A percentile compares a stretch with the other conserved stretches of the same genome.
phyloP scores from a whole-genome alignment of 164 flowering plant species.

The Chloranthus sessilifolius region DNA sequence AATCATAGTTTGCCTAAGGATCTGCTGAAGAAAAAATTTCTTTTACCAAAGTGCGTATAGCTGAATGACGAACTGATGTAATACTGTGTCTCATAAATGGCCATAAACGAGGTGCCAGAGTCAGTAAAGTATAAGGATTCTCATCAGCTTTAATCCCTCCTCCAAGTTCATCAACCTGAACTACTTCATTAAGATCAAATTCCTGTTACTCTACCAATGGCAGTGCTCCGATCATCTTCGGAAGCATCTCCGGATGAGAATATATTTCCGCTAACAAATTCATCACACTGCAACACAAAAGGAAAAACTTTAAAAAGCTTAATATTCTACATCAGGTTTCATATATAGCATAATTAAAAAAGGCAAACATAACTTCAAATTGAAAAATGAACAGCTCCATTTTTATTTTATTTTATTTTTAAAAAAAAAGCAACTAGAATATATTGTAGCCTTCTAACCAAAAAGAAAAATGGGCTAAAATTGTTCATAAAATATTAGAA shows the following conservation, averaged over 20 bases:
- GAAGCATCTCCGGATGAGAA: slow-evolving; percentile 86
- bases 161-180: slow-evolving; percentile 34
- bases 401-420: no score
- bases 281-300: slow-evolving; percentile 78
- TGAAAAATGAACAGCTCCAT: no score
- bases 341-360: no score
- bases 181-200: slow-evolving; percentile 66
- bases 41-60: slow-evolving; percentile 86
- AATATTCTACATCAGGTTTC: no score
- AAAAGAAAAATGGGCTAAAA: no score
- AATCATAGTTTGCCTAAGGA: no score
- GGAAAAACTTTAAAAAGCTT: slow-evolving; percentile 2
- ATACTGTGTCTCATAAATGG: slow-evolving; percentile 98
- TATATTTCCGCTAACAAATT: slow-evolving; percentile 94
- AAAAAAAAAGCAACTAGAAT: no score
- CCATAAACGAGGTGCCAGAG: slow-evolving; percentile 94
- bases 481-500: no score
- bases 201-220: slow-evolving; percentile 31
- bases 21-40: no score
- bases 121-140: slow-evolving; percentile 65
- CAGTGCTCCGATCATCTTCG: slow-evolving; percentile 42
- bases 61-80: slow-evolving; percentile 85
- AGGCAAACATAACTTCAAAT: no score
- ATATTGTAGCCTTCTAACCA: no score
- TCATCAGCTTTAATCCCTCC: slow-evolving; percentile 41